Evolutionary conservation across 2,329 filamentous ascomycete species (phyloP).

Genomic region (Fusarium subglutinans): DNA sequence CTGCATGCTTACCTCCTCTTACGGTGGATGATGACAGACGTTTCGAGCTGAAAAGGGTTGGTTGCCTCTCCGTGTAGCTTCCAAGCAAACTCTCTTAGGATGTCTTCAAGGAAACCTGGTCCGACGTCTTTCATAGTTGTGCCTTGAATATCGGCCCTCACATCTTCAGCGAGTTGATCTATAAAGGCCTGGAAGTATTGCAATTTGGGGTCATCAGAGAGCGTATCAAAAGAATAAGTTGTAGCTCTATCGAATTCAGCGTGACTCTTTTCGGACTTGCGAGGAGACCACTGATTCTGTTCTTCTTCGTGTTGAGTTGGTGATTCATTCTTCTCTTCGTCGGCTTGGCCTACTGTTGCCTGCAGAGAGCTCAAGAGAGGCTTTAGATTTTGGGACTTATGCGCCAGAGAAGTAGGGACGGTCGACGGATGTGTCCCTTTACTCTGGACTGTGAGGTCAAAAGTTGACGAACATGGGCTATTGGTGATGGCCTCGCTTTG

Average conservation of each 20-base stretch:
- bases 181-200: not conserved
- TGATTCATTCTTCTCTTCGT: rapidly evolving
- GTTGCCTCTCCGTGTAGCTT: too few species aligned
- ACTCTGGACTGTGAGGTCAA: not conserved
- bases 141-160: not conserved
- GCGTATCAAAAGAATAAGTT: not conserved
- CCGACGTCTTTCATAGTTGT: too few species aligned
- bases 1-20: too few species aligned
- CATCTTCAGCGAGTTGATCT: not conserved
- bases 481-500: rapidly evolving
- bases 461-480: not conserved
- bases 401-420: not conserved
- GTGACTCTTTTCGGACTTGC: rapidly evolving
- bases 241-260: not conserved
- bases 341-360: rapidly evolving
- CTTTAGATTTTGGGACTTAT: not conserved
- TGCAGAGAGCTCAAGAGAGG: not conserved
- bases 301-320: not conserved
- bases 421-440: not conserved
- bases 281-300: rapidly evolving
- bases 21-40: too few species aligned
- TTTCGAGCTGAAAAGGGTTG: too few species aligned
- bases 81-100: too few species aligned
- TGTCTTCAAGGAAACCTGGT: too few species aligned
- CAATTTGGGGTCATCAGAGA: not conserved